Base-by-base conservation (phyloP, 257 asterid species). In the Nicotiana noctiflora region DNA sequence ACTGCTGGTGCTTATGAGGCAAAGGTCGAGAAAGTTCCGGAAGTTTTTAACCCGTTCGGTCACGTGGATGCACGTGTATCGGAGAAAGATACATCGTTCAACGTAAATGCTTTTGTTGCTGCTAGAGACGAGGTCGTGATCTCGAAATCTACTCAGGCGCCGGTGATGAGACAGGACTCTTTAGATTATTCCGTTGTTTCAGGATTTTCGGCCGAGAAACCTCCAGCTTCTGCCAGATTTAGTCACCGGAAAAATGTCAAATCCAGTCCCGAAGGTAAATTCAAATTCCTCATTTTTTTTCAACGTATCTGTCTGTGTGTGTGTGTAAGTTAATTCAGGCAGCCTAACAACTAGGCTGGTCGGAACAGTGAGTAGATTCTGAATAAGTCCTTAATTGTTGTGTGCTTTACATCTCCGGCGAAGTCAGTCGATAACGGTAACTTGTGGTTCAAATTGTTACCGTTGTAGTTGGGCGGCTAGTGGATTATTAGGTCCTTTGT, bases 251-350 rank as follows among this genome's bases (percentile, higher is more conserved):
- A 87, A 81, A 84, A 82, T 55, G 83, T 55, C 40, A 94, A 84
- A 84, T 67, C 92, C 85, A 88, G 89, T 83, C 95, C 94, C 7
- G 97, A 95, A 91, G 98, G 98, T 94, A 89, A 70, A 27, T 1
- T 6, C 3, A 1, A 3, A 8, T 19, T 1, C 32, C 67, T 79
- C 55, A 49, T 29, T 44, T 14, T 14, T 40, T 21, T 23, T 4
- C 79, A 34, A 82, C 2, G 49, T 66, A 1, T 8, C 65, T 65
- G 1, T 40, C 12, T 37, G 4, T 32, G 32, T 11, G 3, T 40
- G 0, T 37, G 11, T 27, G 56, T 6, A 14, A n/a, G 21, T 68
- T 2, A 1, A 2, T n/a, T 37, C 31, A 37, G 4, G 40, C 53
- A 34, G 10, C 9, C 15, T 67, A 34, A 34, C 53, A 4, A 3